A percentile compares a stretch with the other conserved stretches of the same genome.
Evolutionary conservation across 148 eudicot genomes (phyloP).

Genomic region (Rhododendron henanense): DNA sequence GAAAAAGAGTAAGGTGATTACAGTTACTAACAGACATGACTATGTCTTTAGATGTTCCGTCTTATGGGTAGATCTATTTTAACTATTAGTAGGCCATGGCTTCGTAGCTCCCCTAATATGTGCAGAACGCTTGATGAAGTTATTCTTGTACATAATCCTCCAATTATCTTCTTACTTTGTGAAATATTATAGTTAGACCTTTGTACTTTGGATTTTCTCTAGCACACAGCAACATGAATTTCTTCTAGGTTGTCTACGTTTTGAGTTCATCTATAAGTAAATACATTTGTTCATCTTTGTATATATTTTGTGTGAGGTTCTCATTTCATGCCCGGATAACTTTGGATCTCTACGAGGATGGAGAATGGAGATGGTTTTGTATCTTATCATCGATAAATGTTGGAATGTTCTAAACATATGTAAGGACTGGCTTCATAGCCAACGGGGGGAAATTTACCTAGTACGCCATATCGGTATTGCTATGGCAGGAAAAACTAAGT

Average conservation of each 20-base stretch:
- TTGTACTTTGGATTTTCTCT: background rate
- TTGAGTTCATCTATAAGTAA: background rate
- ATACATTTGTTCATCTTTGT: background rate
- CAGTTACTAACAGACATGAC: background rate
- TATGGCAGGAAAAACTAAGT: background rate
- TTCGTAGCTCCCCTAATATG: background rate
- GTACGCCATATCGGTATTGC: background rate
- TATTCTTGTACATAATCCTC: constrained; percentile 5
- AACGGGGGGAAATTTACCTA: background rate
- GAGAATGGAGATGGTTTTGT: background rate
- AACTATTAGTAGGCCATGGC: constrained; percentile 2
- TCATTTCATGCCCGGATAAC: background rate
- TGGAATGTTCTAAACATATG: background rate
- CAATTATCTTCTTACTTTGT: background rate
- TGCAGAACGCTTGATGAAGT: background rate
- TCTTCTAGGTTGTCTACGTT: background rate
- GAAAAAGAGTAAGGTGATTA: background rate
- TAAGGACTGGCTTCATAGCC: background rate
- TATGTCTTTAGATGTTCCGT: background rate
- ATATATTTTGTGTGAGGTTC: background rate
- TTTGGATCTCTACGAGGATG: background rate
- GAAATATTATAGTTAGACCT: background rate
- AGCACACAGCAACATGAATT: background rate
- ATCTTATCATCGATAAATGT: background rate
- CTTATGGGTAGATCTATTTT: background rate